Base-by-base conservation (phyloP, 768 basidiomycete species). In the Termitomyces sp. region DNA sequence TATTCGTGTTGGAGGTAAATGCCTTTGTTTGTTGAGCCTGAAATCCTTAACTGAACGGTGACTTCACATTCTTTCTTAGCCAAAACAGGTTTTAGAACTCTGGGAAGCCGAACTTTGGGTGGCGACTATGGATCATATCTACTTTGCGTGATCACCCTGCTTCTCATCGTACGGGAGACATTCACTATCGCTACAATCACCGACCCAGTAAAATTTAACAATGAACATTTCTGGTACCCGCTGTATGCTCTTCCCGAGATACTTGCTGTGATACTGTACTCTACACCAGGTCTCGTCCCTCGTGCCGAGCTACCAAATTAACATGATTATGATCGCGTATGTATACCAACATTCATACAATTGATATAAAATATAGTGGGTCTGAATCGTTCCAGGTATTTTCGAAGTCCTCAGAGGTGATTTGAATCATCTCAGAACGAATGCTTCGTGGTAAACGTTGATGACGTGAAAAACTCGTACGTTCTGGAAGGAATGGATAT, bases 161-260 rank as follows among this genome's bases (percentile, higher is more conserved):
- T 79, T 5, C 68, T 79, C 13, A 64, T 80, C 8, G 52, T 77
- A 7, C 71, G 77, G n/a, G 73, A 78, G 50, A 57, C 63, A 3
- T 80, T 75, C 60, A 46, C 68, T 26, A 68, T 67, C 0, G 76
- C 68, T 9, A 77, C 76, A 0, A 49, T 76, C 2, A 63, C 58
- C 24, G 59, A 75, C 36, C 26, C 58, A 2, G 18, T 33, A 1
- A 70, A 64, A 36, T 64, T 69, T 46, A 63, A 67, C 22, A 64
- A 72, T 20, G 79, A 80, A 55, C 65, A 62, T n/a, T 62, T 71
- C 8, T 79, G 77, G 77, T 79, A 79, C 56, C 76, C 78, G 0
- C 58, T 80, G 1, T 61, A 73, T 6, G 75, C 73, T 1, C 50
- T 75, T 7, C 71, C 78, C 1, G 79, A 79, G 60, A 53, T 76